These are phyloP conservation scores for Phytophthora cactorum DNA, from an alignment of 352 stramenopile genomes.

Conservation along the genomic window DNA sequence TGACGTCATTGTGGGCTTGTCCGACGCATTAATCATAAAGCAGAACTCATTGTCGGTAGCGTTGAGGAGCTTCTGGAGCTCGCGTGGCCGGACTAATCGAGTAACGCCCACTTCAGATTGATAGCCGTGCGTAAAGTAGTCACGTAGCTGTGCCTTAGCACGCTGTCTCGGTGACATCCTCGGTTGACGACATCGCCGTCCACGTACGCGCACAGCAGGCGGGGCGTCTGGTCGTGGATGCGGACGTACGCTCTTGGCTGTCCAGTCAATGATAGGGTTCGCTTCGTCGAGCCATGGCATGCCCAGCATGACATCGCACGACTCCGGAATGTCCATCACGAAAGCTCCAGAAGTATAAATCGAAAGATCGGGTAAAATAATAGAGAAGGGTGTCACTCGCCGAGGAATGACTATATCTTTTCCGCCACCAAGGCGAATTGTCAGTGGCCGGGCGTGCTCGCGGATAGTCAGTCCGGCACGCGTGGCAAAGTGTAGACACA, in stretches of 20 bases:
- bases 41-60: slow-evolving; percentile 9
- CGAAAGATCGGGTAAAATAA: slow-evolving; percentile 7
- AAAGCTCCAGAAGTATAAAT: slow-evolving; percentile 12
- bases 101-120: slow-evolving; percentile 4
- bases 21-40: slow-evolving; percentile 1
- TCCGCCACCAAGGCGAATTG: slow-evolving; percentile 1
- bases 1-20: background rate
- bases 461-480: background rate
- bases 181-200: background rate
- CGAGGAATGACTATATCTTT: slow-evolving; percentile 5
- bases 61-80: slow-evolving; percentile 1
- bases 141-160: background rate
- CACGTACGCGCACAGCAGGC: background rate
- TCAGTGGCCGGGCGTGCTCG: background rate
- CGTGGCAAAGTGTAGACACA: background rate
- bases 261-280: slow-evolving; percentile 13
- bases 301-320: slow-evolving; percentile 10
- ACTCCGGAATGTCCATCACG: slow-evolving; percentile 18
- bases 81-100: slow-evolving; percentile 2
- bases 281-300: slow-evolving; percentile 19
- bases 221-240: slow-evolving; percentile 1
- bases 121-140: slow-evolving; percentile 2
- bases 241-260: background rate
- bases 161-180: background rate
- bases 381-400: background rate